Evolutionary conservation across 441 rosid species (phyloP), one percentile per base, ranked within the genome.

Genomic region (Pelargonium cotyledonis): DNA sequence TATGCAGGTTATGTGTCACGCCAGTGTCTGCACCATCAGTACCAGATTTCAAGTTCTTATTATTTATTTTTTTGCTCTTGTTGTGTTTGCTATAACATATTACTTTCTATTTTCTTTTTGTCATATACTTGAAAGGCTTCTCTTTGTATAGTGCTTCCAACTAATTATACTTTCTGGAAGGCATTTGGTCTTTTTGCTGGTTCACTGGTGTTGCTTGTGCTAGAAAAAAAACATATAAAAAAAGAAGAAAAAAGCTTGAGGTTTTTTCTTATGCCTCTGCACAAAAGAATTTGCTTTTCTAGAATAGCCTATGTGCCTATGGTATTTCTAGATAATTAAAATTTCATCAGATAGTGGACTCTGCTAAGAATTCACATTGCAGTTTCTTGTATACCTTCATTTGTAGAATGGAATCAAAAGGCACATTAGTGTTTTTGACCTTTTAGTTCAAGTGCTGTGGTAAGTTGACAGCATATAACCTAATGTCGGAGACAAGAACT

Each of bases 41-140:
- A 18, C 61, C 23, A 57, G 62, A 57, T 16, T 18, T 57, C 16
- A 51, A 51, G 7, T 57, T 57, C 62, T 18, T 18, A 7, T 21
- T 21, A 21, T 21, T 21, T 16, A 57, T 16, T 57, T 57, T 55
- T 31, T 31, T 57, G 62, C 7, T 19, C 4, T 11, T 5, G 2
- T 46, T 46, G 14, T 46, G 11, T 46, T 11, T 46, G 51, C 51
- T 14, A 46, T 46, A 46, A 46, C 14, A 46, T 7, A 49, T 49
- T 14, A 11, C 14, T 11, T 5, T 15, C 55, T 11, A 49, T 12
- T 49, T 49, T 47, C 53, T 31, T 31, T 12, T 12, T 12, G 15
- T 49, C 55, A 49, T 49, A 49, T 49, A 49, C n/a, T 49, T 11
- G 55, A 49, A 49, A 49, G 55, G 55, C 55, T 49, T 14, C n/a